phyloP scores from a whole-genome alignment of 805 yeast genomes.

The Nakazawaea holstii region DNA sequence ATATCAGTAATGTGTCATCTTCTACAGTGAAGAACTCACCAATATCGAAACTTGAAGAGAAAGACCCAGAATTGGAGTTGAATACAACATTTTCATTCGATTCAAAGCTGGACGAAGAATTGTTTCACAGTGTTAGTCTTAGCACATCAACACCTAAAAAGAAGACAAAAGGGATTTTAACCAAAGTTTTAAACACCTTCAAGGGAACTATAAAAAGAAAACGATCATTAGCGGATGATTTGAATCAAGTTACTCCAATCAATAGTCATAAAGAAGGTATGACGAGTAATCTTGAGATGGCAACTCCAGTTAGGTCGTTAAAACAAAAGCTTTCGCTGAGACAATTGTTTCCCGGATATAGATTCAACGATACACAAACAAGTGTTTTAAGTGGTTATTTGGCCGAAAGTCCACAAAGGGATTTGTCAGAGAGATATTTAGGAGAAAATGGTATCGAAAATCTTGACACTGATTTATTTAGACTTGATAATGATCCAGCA shows the following conservation, averaged over 20 bases:
- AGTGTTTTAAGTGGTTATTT: conserved; percentile 1
- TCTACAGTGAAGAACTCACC: not conserved
- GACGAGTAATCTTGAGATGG: too few relatives aligned
- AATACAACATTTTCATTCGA: not conserved
- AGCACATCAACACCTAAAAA: not conserved
- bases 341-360: not conserved
- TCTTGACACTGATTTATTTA: not conserved
- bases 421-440: conserved; percentile 1
- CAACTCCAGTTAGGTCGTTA: not conserved
- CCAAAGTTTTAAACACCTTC: not conserved
- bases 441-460: conserved; percentile 1
- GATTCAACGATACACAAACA: not conserved
- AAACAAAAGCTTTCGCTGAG: not conserved
- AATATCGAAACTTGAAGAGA: not conserved
- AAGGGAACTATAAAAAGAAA: not conserved
- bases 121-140: not conserved
- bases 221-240: not conserved
- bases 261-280: too few relatives aligned
- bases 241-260: too few relatives aligned
- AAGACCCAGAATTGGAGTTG: not conserved
- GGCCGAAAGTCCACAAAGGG: not conserved
- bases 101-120: not conserved
- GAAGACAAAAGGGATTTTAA: not conserved
- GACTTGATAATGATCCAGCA: not conserved
- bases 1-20: not conserved